These are phyloP conservation scores for Cicer arietinum DNA, from an alignment of 306 rosid species.

Conservation along the genomic window DNA sequence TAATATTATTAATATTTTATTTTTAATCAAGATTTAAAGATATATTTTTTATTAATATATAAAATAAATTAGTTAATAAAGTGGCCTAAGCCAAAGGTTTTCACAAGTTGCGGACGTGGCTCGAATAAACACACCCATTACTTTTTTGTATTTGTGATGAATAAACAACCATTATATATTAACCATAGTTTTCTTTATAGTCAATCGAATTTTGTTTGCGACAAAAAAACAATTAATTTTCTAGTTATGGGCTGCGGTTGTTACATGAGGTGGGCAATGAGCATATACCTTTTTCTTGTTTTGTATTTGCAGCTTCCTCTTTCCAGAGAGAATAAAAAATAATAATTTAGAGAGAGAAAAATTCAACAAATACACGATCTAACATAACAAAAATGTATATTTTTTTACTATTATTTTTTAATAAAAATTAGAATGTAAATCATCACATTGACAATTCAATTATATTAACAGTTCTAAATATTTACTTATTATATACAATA, in stretches of 20 bases:
- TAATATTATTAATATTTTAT: no score
- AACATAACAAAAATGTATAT: neutral
- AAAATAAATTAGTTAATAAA: no score
- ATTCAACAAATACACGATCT: neutral
- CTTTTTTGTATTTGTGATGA: no score
- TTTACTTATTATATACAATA: no score
- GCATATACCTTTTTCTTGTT: conserved; percentile 39
- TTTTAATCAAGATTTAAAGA: no score
- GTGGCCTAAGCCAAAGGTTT: no score
- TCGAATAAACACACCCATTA: conserved; percentile 34
- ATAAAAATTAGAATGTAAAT: no score
- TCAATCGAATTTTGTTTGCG: conserved; percentile 33
- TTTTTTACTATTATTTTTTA: no score
- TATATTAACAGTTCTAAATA: no score
- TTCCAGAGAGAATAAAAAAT: neutral
- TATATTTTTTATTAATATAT: no score
- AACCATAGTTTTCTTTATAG: neutral
- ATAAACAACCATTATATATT: conserved; percentile 31
- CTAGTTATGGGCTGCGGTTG: conserved; percentile 15
- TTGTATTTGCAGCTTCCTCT: conserved; percentile 39
- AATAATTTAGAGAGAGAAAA: neutral
- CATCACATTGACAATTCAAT: no score
- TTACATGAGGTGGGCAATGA: conserved; percentile 20
- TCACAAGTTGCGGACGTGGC: conserved; percentile 42
- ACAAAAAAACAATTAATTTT: conserved; percentile 18